Percentiles rank a stretch among this genome's conserved stretches.
phyloP scores from a whole-genome alignment of 2,329 filamentous ascomycete genomes.

The Cercospora berteroae region DNA sequence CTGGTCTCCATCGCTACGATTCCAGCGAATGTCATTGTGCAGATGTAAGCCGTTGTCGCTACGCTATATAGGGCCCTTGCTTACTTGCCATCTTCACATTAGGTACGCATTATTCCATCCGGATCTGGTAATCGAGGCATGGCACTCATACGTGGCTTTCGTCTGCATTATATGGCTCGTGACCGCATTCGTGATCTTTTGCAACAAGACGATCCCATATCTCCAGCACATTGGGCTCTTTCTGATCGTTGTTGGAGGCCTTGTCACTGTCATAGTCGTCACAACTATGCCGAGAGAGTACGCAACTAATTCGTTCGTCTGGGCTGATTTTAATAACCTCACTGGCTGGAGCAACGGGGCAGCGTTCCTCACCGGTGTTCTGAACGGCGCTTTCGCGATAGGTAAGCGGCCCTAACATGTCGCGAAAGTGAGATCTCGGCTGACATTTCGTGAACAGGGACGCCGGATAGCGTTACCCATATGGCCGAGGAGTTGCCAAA shows the following conservation, averaged over 20 bases:
- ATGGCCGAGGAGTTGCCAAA: conserved; percentile 41
- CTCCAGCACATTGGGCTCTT: conserved; percentile 58
- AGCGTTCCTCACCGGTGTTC: conserved; percentile 39
- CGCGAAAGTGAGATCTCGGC: background rate
- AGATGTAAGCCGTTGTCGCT: conserved; percentile 41
- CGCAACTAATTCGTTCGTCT: conserved; percentile 47
- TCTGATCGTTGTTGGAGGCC: conserved; percentile 43
- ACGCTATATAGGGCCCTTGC: background rate
- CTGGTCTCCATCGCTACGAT: conserved; percentile 60
- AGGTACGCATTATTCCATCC: conserved; percentile 58
- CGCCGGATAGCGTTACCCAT: conserved; percentile 39
- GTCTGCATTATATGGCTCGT: conserved; percentile 56
- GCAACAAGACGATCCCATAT: conserved; percentile 53
- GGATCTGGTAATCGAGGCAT: conserved; percentile 25
- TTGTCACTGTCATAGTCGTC: conserved; percentile 40
- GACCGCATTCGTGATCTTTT: conserved; percentile 54
- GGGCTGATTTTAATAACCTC: conserved; percentile 43
- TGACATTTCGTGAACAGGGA: conserved; percentile 19
- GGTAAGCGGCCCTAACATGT: conserved; percentile 7
- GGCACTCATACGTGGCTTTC: conserved; percentile 61
- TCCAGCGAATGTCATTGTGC: conserved; percentile 58
- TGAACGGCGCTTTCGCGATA: conserved; percentile 42
- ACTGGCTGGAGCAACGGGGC: conserved; percentile 50
- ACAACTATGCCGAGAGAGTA: conserved; percentile 55
- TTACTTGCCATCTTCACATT: background rate